phyloP scores from a whole-genome alignment of 2,329 filamentous ascomycete genomes.

The Diplodia intermedia region DNA sequence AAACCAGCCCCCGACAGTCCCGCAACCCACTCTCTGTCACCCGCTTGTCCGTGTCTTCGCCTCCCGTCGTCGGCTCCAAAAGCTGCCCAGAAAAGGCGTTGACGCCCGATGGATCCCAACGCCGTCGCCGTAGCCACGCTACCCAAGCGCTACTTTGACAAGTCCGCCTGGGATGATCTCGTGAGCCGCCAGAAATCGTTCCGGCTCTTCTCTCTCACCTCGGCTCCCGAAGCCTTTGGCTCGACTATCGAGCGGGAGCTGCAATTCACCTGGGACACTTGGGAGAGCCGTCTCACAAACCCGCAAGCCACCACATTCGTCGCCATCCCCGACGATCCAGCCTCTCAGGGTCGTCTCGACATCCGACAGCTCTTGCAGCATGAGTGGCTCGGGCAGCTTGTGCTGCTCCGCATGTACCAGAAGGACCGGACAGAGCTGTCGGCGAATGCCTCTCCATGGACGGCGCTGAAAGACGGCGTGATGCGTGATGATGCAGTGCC shows the following conservation, averaged over 20 bases:
- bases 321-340: constrained; percentile 12
- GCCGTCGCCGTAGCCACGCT: constrained; percentile 28
- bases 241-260: constrained; percentile 39
- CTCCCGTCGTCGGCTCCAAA: not conserved
- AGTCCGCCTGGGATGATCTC: constrained; percentile 32
- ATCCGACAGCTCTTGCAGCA: not conserved
- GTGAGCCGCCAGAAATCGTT: constrained; percentile 34
- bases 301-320: constrained; percentile 35
- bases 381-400: constrained; percentile 36
- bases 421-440: constrained; percentile 8
- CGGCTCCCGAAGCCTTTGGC: constrained; percentile 35
- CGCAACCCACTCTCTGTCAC: not conserved
- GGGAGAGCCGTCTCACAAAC: constrained; percentile 37
- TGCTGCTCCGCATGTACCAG: constrained; percentile 32
- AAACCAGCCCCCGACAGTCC: not conserved
- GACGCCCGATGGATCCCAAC: constrained; percentile 6
- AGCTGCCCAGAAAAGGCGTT: constrained; percentile 3
- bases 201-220: constrained; percentile 36
- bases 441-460: constrained; percentile 20
- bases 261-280: constrained; percentile 35
- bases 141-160: constrained; percentile 32
- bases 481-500: not conserved
- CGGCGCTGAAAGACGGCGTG: not conserved
- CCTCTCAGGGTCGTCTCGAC: not conserved
- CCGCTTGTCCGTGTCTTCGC: not conserved